Evolutionary conservation across 2,329 filamentous ascomycete species (phyloP).

Genomic region (Calonectria ilicicola): DNA sequence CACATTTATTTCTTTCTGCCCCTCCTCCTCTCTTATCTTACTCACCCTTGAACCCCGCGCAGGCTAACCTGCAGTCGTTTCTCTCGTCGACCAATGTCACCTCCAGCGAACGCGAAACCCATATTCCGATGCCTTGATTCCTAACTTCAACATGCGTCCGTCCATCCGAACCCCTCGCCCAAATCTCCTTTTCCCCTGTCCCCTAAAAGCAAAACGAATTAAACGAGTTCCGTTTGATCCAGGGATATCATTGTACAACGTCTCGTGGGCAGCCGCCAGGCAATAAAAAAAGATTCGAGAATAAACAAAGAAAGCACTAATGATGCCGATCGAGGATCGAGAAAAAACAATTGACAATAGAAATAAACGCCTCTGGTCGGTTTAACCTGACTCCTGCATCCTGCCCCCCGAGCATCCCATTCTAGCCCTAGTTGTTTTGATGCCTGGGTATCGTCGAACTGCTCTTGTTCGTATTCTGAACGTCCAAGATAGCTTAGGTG

Average conservation of each 20-base stretch:
- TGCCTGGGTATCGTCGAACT: neutral
- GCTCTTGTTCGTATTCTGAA: neutral
- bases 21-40: neutral
- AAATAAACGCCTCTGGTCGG: conserved; percentile 8
- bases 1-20: conserved; percentile 21
- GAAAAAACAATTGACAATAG: conserved; percentile 1
- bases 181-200: conserved; percentile 16
- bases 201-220: conserved; percentile 25
- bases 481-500: neutral
- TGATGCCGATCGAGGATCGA: neutral
- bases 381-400: conserved; percentile 13
- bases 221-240: conserved; percentile 28
- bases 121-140: neutral
- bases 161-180: neutral
- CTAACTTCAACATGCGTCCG: neutral
- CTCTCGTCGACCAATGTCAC: neutral
- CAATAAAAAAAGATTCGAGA: neutral
- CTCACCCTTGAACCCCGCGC: neutral
- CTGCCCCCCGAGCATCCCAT: neutral
- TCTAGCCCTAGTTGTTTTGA: neutral
- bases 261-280: conserved; percentile 19
- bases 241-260: conserved; percentile 34
- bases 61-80: neutral
- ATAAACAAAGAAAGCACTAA: conserved; percentile 5
- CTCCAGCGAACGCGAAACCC: neutral